These are phyloP conservation scores for Plectosphaerella cucumerina DNA, from an alignment of 2,329 filamentous ascomycete genomes.

Conservation along the genomic window DNA sequence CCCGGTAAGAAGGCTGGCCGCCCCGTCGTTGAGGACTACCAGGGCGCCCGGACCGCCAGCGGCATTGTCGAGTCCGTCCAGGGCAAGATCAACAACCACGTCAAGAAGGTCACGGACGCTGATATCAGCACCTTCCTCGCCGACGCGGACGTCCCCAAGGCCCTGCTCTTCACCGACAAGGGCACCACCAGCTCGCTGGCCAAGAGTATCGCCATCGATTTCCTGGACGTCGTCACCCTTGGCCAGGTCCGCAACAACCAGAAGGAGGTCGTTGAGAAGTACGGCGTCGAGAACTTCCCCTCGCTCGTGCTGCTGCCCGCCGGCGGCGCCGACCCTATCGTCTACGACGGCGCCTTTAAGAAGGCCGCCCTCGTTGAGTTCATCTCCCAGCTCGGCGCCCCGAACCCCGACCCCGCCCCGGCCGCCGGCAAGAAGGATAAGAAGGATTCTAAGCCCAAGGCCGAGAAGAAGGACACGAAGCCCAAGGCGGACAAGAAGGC, in stretches of 20 bases:
- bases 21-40: slow-evolving; percentile 86
- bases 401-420: slow-evolving; percentile 72
- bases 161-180: slow-evolving; percentile 90
- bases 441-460: slow-evolving; percentile 34
- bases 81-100: slow-evolving; percentile 87
- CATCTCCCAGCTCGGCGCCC: slow-evolving; percentile 70
- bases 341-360: slow-evolving; percentile 80
- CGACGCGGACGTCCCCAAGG: slow-evolving; percentile 67
- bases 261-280: slow-evolving; percentile 63
- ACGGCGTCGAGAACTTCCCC: slow-evolving; percentile 74
- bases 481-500: slow-evolving; percentile 35
- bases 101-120: slow-evolving; percentile 76
- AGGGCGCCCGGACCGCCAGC: slow-evolving; percentile 78
- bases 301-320: slow-evolving; percentile 75
- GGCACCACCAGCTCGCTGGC: slow-evolving; percentile 79
- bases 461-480: slow-evolving; percentile 28
- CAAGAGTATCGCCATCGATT: slow-evolving; percentile 85
- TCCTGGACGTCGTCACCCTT: slow-evolving; percentile 72
- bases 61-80: slow-evolving; percentile 82
- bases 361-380: slow-evolving; percentile 80
- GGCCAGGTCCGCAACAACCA: slow-evolving; percentile 85
- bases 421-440: slow-evolving; percentile 41
- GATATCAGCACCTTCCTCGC: slow-evolving; percentile 72
- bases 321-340: slow-evolving; percentile 60
- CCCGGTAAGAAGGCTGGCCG: slow-evolving; percentile 73